These are phyloP conservation scores for Myriangium duriaei DNA, from an alignment of 2,329 filamentous ascomycete species.

Conservation along the genomic window DNA sequence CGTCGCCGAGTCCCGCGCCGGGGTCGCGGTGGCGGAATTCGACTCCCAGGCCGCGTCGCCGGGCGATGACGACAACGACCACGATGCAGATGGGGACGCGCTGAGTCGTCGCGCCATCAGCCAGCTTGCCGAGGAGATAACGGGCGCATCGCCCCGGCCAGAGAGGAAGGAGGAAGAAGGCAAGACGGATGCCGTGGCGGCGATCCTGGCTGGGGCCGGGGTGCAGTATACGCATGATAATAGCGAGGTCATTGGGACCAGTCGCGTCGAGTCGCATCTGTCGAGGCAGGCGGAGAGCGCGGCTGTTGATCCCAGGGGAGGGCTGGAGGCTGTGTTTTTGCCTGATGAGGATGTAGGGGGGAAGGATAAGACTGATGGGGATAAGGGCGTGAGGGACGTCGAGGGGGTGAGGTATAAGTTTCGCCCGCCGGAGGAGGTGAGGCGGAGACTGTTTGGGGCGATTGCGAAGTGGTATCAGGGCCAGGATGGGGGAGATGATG, in stretches of 20 bases:
- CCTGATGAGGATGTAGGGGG: conserved; percentile 17
- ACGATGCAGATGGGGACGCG: too few relatives aligned
- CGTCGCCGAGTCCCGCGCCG: conserved; percentile 80
- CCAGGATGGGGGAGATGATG: conserved; percentile 55
- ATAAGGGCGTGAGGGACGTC: not conserved
- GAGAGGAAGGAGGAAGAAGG: conserved; percentile 21
- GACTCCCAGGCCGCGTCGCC: conserved; percentile 34
- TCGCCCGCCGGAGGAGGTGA: conserved; percentile 61
- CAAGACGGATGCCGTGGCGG: conserved; percentile 63
- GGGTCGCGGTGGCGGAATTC: conserved; percentile 66
- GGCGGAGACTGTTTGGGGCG: conserved; percentile 72
- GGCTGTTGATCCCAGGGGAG: conserved; percentile 38
- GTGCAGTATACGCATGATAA: conserved; percentile 97
- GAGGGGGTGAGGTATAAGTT: conserved; percentile 45
- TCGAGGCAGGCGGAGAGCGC: conserved; percentile 61
- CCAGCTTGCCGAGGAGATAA: conserved; percentile 54
- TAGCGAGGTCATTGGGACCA: conserved; percentile 83
- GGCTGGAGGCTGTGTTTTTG: conserved; percentile 46
- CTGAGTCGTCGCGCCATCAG: too few relatives aligned
- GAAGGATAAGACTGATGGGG: conserved; percentile 10
- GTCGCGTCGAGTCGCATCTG: conserved; percentile 78
- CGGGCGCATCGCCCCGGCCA: conserved; percentile 17
- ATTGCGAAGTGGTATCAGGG: conserved; percentile 54
- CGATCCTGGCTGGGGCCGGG: conserved; percentile 75
- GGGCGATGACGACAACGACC: conserved; percentile 36